Percentiles rank a stretch among this genome's conserved stretches.
Evolutionary conservation across 169 alveolate genomes (phyloP).

Genomic region (Perkinsus olseni): DNA sequence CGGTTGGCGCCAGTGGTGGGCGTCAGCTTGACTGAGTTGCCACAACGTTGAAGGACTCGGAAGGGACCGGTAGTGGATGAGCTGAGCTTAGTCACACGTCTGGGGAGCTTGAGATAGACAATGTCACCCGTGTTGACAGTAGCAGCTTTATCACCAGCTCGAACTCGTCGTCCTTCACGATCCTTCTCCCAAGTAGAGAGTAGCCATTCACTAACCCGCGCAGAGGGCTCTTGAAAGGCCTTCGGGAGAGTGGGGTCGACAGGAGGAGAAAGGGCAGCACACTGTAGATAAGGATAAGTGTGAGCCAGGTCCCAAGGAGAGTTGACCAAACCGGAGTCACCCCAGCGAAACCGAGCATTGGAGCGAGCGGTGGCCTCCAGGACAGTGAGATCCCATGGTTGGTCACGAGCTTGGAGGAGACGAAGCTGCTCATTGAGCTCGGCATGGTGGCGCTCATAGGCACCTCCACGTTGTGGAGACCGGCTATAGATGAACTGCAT

Average conservation of each 20-base stretch:
- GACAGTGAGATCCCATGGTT: not conserved
- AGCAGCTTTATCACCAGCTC: not conserved
- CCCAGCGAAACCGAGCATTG: not conserved
- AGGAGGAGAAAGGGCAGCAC: not conserved
- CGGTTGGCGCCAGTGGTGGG: not conserved
- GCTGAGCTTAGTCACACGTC: not conserved
- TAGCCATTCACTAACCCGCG: not conserved
- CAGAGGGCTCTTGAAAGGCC: not conserved
- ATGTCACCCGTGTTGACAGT: not conserved
- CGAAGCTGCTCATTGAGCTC: not conserved
- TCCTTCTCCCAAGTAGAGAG: not conserved
- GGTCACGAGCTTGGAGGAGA: not conserved
- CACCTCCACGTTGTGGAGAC: not conserved
- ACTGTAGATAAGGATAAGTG: not conserved
- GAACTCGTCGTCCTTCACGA: not conserved
- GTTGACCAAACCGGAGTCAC: not conserved
- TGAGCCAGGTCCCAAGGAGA: not conserved
- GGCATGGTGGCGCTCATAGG: constrained; percentile 2
- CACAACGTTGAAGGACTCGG: not conserved
- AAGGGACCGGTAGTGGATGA: not conserved
- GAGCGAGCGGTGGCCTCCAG: constrained; percentile 1
- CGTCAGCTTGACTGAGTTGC: not conserved
- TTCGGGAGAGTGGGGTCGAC: not conserved
- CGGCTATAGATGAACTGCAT: not conserved
- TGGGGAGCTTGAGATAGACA: not conserved